A percentile compares a stretch with the other conserved stretches of the same genome.
phyloP scores from a whole-genome alignment of 139 green algal genomes.

The Gonium pectorale region DNA sequence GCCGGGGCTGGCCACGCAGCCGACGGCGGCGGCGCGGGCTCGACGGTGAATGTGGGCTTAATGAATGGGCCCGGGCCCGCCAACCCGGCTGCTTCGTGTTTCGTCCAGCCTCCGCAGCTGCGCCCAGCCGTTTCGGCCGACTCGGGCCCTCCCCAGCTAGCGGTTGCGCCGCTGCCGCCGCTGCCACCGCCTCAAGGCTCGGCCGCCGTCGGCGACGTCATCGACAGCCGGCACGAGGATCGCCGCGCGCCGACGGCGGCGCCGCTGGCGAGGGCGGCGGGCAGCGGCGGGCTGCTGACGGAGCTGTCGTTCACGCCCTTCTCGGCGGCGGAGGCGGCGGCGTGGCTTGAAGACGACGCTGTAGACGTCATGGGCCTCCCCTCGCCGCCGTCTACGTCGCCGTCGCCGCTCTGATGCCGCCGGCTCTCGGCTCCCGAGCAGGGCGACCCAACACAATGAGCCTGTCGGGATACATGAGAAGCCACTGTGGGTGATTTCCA shows the following conservation, averaged over 20 bases:
- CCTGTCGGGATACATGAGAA: background rate
- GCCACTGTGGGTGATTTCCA: background rate
- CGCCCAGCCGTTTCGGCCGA: background rate
- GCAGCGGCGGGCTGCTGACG: background rate
- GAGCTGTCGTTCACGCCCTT: slow-evolving; percentile 20
- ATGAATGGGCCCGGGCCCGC: background rate
- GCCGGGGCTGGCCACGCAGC: too few relatives aligned
- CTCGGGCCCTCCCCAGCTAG: too few relatives aligned
- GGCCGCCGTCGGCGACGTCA: too few relatives aligned
- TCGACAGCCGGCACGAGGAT: too few relatives aligned
- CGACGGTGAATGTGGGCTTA: too few relatives aligned
- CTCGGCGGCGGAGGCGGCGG: background rate
- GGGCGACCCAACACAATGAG: background rate
- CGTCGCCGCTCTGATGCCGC: background rate
- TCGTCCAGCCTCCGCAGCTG: background rate
- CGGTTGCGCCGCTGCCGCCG: background rate
- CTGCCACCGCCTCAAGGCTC: background rate
- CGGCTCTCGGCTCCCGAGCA: background rate
- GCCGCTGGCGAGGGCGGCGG: too few relatives aligned
- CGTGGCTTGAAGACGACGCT: background rate
- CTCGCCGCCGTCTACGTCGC: background rate
- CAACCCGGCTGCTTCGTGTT: background rate
- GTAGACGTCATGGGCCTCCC: background rate
- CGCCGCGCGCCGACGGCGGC: too few relatives aligned
- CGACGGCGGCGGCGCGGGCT: too few relatives aligned